Evolutionary conservation across 495 filamentous ascomycete genomes (phyloP), one percentile per base, ranked within the genome.

Genomic region (Tuber borchii): DNA sequence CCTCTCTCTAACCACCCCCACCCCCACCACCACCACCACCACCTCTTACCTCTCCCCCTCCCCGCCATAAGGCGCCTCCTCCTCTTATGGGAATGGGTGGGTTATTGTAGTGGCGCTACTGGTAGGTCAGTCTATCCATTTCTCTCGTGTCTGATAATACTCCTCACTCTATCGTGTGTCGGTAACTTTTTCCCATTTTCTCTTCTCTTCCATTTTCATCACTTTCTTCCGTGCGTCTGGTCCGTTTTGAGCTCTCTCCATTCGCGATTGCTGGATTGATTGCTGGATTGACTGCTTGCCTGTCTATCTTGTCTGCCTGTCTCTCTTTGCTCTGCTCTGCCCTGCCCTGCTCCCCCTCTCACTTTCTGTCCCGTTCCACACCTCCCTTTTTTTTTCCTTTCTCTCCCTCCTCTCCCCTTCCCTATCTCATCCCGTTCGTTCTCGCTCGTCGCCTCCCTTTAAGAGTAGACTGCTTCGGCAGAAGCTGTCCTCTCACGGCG

Each of bases 401-500:
- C 9, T 14, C 12, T 10, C n/a, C 48, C 22, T 31, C 56, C 56
- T 5, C 31, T 65, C 56, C 56, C 26, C 56, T 65, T 65, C 56
- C 56, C 56, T 31, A 26, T 31, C 56, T 31, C 56, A 65, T 65
- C 56, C 56, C 26, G 56, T 65, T 65, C 56, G n/a, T 17, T n/a
- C 56, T 31, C 56, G 56, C 56, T 65, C 56, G n/a, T 65, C 26
- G n/a, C n/a, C 56, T 65, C 56, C 56, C 56, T 65, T 65, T 65
- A 65, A 65, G 56, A 65, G 56, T 7, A 17, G 56, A 31, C 26
- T 31, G 56, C 56, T 31, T 65, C 56, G n/a, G 56, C 12, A 65
- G 56, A 65, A 26, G 56, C 56, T 31, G 12, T 31, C 56, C n/a
- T 65, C 56, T 26, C 3, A 22, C 26, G 12, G 56, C 16, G 4